phyloP scores from a whole-genome alignment of 2,329 filamentous ascomycete species.

The Septoria petroselini region DNA sequence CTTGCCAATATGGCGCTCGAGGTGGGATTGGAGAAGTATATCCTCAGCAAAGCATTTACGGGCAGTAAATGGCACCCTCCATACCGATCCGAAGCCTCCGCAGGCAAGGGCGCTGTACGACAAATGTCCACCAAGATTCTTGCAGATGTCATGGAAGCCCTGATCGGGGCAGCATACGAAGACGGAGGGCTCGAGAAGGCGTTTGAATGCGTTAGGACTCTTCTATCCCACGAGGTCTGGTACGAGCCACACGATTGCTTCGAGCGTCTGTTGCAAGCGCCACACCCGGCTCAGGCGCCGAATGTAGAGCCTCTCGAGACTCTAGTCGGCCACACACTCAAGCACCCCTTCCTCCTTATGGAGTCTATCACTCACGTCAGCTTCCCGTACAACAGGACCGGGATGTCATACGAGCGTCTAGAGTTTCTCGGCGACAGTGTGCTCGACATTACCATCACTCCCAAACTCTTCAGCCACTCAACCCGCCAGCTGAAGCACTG shows the following conservation, averaged over 20 bases:
- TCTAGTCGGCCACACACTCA: conserved; percentile 70
- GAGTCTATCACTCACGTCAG: conserved; percentile 76
- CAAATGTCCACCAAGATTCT: conserved; percentile 70
- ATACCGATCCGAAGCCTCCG: conserved; percentile 50
- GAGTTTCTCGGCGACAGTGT: conserved; percentile 87
- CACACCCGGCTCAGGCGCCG: conserved; percentile 51
- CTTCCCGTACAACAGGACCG: conserved; percentile 35
- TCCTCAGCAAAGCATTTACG: conserved; percentile 66
- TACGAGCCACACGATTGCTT: conserved; percentile 14
- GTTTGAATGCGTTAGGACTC: conserved; percentile 60
- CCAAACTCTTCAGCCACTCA: conserved; percentile 55
- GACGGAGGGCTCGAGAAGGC: conserved; percentile 66
- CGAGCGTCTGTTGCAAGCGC: conserved; percentile 14
- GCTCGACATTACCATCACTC: conserved; percentile 73
- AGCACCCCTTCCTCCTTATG: conserved; percentile 63
- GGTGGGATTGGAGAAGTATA: conserved; percentile 66
- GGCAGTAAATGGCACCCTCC: conserved; percentile 68
- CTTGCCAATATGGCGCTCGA: conserved; percentile 64
- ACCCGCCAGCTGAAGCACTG: conserved; percentile 51
- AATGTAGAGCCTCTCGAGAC: conserved; percentile 55
- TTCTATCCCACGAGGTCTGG: conserved; percentile 56
- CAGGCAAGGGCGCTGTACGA: conserved; percentile 33
- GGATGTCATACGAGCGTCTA: conserved; percentile 66
- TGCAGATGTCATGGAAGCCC: conserved; percentile 81
- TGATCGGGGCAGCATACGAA: conserved; percentile 72